Evolutionary conservation across 805 yeast species (phyloP), one percentile per base, ranked within the genome.

Genomic region (Saccharomycopsis fibuligera): DNA sequence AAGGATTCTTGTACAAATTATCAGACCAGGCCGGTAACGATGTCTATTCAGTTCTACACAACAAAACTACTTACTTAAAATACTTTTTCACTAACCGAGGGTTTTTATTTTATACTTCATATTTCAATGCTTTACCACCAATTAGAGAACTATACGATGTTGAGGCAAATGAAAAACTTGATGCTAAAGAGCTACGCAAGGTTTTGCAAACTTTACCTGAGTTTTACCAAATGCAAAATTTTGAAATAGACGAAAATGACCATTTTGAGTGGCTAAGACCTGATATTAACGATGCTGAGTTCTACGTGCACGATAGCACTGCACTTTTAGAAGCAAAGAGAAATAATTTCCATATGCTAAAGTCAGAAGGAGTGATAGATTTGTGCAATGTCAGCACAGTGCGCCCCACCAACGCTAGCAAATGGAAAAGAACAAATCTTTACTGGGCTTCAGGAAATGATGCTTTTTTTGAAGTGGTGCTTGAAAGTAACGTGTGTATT

Each of bases 321-420:
- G 95, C 95, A 0, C 56, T 78, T n/a, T 68, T 70, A 24, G 91
- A 86, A 54, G 74, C 75, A 37, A 81, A 81, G 52, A 69, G 97
- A 50, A 70, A 82, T 45, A 64, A 79, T 1, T 68, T 70, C 22
- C 75, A 76, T 47, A 62, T 86, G 4, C 61, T 77, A 1, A 74
- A 75, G 45, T 74, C 95, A 0, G 74, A 75, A 25, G 80, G 81
- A 0, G 64, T 84, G 12, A 58, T 90, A 5, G 86, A 88, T 58
- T 55, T 90, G 45, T 62, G 74, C 19, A 68, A 72, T 5, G n/a
- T n/a, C n/a, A n/a, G n/a, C n/a, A n/a, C n/a, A n/a, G n/a, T n/a
- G n/a, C n/a, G n/a, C n/a, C n/a, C n/a, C n/a, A n/a, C n/a, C n/a
- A n/a, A n/a, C n/a, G n/a, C n/a, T n/a, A n/a, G n/a, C n/a, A n/a